Evolutionary conservation across 768 basidiomycete genomes (phyloP), one percentile per base, ranked within the genome.

Genomic region (Panaeolus papilionaceus): DNA sequence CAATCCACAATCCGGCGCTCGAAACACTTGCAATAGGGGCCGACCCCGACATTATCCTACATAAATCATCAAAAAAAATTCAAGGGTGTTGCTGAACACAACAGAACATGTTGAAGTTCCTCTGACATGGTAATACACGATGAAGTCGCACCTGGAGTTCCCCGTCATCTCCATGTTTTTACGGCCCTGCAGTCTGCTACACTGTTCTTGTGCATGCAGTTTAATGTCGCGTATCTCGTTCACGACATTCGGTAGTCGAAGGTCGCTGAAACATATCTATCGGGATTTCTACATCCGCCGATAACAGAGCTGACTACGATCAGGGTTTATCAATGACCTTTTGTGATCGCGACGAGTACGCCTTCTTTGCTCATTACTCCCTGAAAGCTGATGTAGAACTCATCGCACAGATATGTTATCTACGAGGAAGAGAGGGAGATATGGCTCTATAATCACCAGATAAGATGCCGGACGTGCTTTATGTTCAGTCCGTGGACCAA

Each of bases 181-280:
- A 9, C 54, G 33, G 28, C 54, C 54, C 54, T 58, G 54, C 54
- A 58, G 33, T 14, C 28, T 28, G 33, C 33, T 28, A 58, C 33
- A n/a, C 14, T 10, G 12, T 33, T 58, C 54, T 14, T 11, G 16
- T 33, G 54, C 16, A 58, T 58, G 28, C 28, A 28, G 16, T 58
- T 51, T 58, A 58, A 58, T 58, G 54, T 58, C 54, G 54, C 26
- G 33, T 58, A 58, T 28, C 54, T 58, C 20, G 54, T 58, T 33
- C 54, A 58, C 54, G 28, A 33, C 28, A 18, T 58, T 33, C 33
- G 5, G 28, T 5, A 58, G n/a, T 58, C 54, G 28, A 37, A 58
- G 28, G 54, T 58, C 33, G 54, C 28, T 58, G 54, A 58, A 58
- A 58, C 54, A 58, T 58, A 37, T 33, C 54, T 58, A 33, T 37